Evolutionary conservation across 2,329 filamentous ascomycete genomes (phyloP), one percentile per base, ranked within the genome.

Genomic region (Aspergillus sp.): DNA sequence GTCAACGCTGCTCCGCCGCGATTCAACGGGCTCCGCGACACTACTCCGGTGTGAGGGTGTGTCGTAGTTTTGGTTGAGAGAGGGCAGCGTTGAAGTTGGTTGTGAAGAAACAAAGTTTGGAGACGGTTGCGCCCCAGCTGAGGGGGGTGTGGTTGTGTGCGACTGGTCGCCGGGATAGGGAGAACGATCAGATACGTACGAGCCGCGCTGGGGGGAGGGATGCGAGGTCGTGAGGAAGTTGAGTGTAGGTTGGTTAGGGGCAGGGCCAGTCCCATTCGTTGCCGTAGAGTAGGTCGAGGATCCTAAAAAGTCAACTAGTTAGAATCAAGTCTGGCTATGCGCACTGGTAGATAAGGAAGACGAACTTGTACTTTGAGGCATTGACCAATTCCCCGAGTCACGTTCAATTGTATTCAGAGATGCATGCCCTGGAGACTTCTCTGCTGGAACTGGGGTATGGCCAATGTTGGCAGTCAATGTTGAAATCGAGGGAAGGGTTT

Each of bases 371-470:
- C 82, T 83, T 65, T 82, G 82, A 58, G 82, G 80, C 65, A 83
- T 81, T 53, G 82, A 83, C 82, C 82, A 85, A 68, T 81, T 83
- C 59, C 83, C 82, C 20, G 83, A 85, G 68, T 85, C 83, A 59
- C 83, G 80, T 67, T 82, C 79, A 58, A 78, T 73, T 13, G 77
- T 78, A 54, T 75, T 78, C 60, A 79, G 64, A 5, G 77, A 78
- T 8, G 73, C 66, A 53, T 77, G 72, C 19, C 72, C 73, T 9
- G 75, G 75, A 0, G 73, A 76, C 60, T 79, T 78, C 58, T 80
- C 77, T 1, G 74, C 65, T 2, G 72, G 60, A 39, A 67, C 64
- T 41, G 67, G 52, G 11, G 59, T 58, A 19, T 67, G 64, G 44
- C 69, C 72, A 68, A 80, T 77, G 53, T 69, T 75, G n/a, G 75